Evolutionary conservation across 2,329 filamentous ascomycete genomes (phyloP).

Genomic region (Paraphoma chrysanthemicola): DNA sequence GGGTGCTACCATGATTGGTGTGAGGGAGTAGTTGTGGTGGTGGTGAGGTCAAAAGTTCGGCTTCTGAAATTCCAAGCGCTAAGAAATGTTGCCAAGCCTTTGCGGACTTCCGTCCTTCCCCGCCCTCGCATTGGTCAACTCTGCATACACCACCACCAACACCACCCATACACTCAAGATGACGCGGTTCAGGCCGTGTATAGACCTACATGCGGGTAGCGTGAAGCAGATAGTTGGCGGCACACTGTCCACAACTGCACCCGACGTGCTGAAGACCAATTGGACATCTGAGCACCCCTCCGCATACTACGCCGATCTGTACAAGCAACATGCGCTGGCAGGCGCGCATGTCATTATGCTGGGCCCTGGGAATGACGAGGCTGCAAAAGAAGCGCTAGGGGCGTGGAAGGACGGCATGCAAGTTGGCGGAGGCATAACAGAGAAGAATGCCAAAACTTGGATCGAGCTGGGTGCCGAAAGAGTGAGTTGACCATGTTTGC

Average conservation of each 20-base stretch:
- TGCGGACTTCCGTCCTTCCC: constrained; percentile 28
- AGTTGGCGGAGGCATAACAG: constrained; percentile 91
- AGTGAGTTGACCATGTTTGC: constrained; percentile 61
- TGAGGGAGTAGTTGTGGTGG: background rate
- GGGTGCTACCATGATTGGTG: constrained; percentile 40
- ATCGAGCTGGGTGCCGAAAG: constrained; percentile 87
- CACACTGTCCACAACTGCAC: constrained; percentile 64
- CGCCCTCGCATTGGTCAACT: constrained; percentile 20
- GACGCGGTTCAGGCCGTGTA: constrained; percentile 95
- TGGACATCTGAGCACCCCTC: constrained; percentile 86
- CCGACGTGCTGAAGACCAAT: constrained; percentile 76
- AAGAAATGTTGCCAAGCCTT: constrained; percentile 16
- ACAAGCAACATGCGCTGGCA: constrained; percentile 73
- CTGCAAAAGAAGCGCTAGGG: constrained; percentile 76
- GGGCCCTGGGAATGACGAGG: constrained; percentile 82
- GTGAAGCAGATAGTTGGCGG: constrained; percentile 99
- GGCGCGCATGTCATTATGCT: constrained; percentile 98
- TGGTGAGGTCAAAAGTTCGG: background rate
- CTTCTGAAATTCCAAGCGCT: background rate
- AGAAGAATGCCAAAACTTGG: constrained; percentile 84
- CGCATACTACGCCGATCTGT: constrained; percentile 80
- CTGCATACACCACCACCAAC: background rate
- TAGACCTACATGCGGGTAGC: constrained; percentile 95
- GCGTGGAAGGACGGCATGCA: constrained; percentile 85
- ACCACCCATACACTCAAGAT: constrained; percentile 56